Evolutionary conservation across 345 rosid genomes (phyloP), one percentile per base, ranked within the genome.

Genomic region (Populus ilicifolia): DNA sequence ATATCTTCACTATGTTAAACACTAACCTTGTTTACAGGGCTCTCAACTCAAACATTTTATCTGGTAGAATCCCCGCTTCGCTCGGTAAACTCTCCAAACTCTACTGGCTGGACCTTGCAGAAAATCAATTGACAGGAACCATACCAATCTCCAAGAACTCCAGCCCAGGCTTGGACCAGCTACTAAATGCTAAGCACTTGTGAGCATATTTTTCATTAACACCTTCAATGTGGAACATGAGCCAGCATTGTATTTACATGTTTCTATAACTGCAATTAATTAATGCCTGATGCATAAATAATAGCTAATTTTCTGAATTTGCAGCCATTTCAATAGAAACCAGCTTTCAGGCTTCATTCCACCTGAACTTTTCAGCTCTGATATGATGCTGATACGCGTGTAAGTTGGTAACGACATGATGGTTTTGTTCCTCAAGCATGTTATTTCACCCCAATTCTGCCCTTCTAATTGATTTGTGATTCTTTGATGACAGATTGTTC

Each of bases 261-360:
- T 14, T 43, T 39, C 23, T 39, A n/a, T 10, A 16, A 5, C 2
- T 27, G 72, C 35, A 16, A 62, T 30, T 72, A 36, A 27, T 69
- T 29, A 56, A 48, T 48, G 52, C 18, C 52, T 48, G 18, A 48
- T 48, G 52, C 18, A 48, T 14, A 48, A 48, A 4, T 0, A 46
- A 48, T 48, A 48, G 52, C 52, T 48, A 48, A 48, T 81, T 67
- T 69, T 80, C 30, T 81, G 74, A 59, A 62, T 8, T 74, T 84
- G 88, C 89, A 95, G 98, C 87, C 97, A 90, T 85, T 92, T 95
- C 85, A 91, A 95, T 77, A 93, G 90, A 86, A 95, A 95, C 83
- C 89, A 92, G 83, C 96, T 93, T 85, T 88, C 97, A 4, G 94
- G 97, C 72, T 62, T 88, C 74, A 91, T 95, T 82, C 88, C 96